These are phyloP conservation scores for Kodamaea derodonti DNA, from an alignment of 1,139 yeast species.

Conservation along the genomic window DNA sequence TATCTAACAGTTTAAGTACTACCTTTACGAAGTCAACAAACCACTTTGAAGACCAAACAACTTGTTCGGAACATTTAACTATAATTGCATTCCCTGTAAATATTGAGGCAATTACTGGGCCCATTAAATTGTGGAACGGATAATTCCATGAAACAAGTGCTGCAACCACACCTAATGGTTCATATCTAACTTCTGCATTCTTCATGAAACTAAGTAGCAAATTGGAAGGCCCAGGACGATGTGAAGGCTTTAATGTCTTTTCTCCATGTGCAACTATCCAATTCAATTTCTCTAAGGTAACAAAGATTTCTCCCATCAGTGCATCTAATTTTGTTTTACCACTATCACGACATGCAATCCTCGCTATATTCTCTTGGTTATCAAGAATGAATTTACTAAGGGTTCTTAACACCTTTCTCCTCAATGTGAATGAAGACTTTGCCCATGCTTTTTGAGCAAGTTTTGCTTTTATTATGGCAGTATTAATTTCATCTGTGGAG, in stretches of 20 bases:
- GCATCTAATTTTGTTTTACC: conserved; percentile 97
- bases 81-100: conserved; percentile 90
- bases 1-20: conserved; percentile 68
- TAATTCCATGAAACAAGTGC: conserved; percentile 96
- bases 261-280: conserved; percentile 90
- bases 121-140: conserved; percentile 89
- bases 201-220: conserved; percentile 68
- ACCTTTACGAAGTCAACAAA: conserved; percentile 66
- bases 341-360: conserved; percentile 92
- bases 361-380: conserved; percentile 81
- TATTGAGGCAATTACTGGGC: conserved; percentile 84
- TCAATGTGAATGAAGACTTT: conserved; percentile 52
- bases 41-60: conserved; percentile 88
- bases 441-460: conserved; percentile 63
- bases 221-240: conserved; percentile 84
- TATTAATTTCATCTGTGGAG: conserved; percentile 65
- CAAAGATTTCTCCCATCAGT: conserved; percentile 92
- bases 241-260: conserved; percentile 61
- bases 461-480: conserved; percentile 50
- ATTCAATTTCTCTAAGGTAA: conserved; percentile 83
- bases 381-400: conserved; percentile 67
- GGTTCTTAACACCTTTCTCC: conserved; percentile 69
- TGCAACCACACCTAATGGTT: conserved; percentile 85
- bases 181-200: conserved; percentile 88
- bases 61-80: conserved; percentile 92